Evolutionary conservation across 2,329 filamentous ascomycete genomes (phyloP), one percentile per base, ranked within the genome.

Genomic region (Dothistroma septosporum): DNA sequence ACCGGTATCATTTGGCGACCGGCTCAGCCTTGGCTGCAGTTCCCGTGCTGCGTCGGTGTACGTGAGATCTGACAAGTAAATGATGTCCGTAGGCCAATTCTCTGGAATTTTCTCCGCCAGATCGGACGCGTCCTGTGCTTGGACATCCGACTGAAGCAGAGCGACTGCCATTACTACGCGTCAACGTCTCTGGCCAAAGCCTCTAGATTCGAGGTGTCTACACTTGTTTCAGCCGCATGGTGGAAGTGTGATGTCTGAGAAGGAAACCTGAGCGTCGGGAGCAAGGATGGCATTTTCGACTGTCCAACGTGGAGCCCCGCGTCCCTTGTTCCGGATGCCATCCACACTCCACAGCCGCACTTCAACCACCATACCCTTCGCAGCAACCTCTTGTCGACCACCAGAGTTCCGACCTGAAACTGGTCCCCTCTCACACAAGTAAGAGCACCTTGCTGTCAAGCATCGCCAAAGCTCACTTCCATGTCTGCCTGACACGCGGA

Each of bases 1-100:
- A 12, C 64, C 61, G 52, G 67, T 68, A 50, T 70, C 68, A 12
- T 62, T 55, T 0, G 68, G 64, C 8, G 67, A 67, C 1, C 66
- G 68, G 48, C 68, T 67, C 28, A 73, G 69, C 48, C 65, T 64
- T 3, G 64, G 59, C 21, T 69, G 66, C 11, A 68, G 61, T 22
- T 69, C 66, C 3, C 67, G 65, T 0, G 73, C 66, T 22, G 62
- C 59, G 16, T 63, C 53, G 1, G 74, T 72, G 61, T 72, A 74
- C 49, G 65, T 69, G 28, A 69, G 73, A 44, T 71, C 68, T 16
- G 61, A 64, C 14, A 76, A 66, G 59, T 72, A 76, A 8, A 49
- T 55, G 37, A 74, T 62, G 10, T 70, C 61, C 37, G 21, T 24
- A 32, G 54, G 58, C 54, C 54, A 53, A 53, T 50, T 56, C 32